Base-by-base conservation (phyloP, 1,284 basidiomycete species). In the Mycena citricolor region DNA sequence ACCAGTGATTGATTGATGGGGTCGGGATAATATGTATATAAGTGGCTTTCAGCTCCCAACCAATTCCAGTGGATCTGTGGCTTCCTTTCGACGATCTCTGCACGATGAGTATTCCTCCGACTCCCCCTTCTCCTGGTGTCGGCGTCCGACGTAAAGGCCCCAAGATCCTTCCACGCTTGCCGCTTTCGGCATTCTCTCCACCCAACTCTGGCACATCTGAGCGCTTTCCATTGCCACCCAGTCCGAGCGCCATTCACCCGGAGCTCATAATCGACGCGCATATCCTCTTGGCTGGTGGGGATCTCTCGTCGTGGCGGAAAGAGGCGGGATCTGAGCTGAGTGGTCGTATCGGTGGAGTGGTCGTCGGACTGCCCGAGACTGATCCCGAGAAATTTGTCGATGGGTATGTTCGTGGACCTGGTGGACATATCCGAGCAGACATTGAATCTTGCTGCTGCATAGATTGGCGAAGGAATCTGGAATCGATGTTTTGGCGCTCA, bases 121-220 rank as follows among this genome's bases (percentile, higher is more conserved):
- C 64, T 31, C 61, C 65, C 22, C 47, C 62, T 42, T 60, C 73
- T 17, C 73, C 74, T 14, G 67, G 70, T 39, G 64, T 73, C 39
- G 67, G 65, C 25, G 59, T 60, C 5, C 76, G 79, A 54, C 78
- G 81, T 55, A 86, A 77, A 60, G 77, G 74, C 19, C 71, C 71
- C 24, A 86, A 80, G 58, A 64, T 73, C 8, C 76, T 80, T 6
- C 86, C 86, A 8, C 74, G 70, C 32, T 76, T 90, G 13, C 86
- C 86, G 0, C 60, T 80, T 24, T 86, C 84, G 11, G 86, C 79
- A 1, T 90, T 90, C 58, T 77, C 71, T 19, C 77, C 83, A 0
- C 82, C 84, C 22, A 83, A 75, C 63, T 71, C 80, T 4, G 79
- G 79, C 44, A 75, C 79, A 1, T 74, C 74, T 21, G 86, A 87